Base-by-base conservation (phyloP, 768 basidiomycete species). In the Russula dissimulans region DNA sequence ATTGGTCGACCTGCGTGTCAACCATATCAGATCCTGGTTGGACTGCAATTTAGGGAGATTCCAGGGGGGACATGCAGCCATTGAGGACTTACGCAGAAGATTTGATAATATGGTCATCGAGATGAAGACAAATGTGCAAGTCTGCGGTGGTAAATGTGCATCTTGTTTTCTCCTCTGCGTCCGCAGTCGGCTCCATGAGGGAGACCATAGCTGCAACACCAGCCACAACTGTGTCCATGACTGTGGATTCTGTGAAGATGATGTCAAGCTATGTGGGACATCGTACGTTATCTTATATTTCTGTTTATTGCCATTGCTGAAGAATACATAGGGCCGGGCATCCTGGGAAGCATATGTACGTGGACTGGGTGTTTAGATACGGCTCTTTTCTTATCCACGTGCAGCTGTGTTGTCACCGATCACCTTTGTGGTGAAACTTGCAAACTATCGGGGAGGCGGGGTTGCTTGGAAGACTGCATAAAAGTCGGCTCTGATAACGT, bases 361-460 rank as follows among this genome's bases (percentile, higher is more conserved):
- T 56, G 43, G 32, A n/a, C 4, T 0, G 14, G 6, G 47, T 17
- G 5, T 8, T 4, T 10, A 7, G 5, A 34, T n/a, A 22, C 29
- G 17, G 3, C 22, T 3, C 6, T 3, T 1, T 46, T 34, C 38
- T 61, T 11, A 61, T 26, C 9, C 5, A 4, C 6, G 17, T 18
- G 17, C 4, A 86, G 85, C 54, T 86, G 84, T 61, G 69, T 76
- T 39, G 73, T 78, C 1, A 76, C 74, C 29, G 65, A 69, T 32
- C 79, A 86, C 69, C 65, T 84, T 1, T 86, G 84, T 46, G 85
- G 82, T 15, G 72, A 78, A 46, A 65, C 69, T 8, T 86, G 85
- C 67, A 67, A 68, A 18, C 70, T 83, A 11, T 65, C 65, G 4
- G 78, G 75, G 34, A 79, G 73, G 52, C 70, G 69, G 41, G 84